A percentile compares a stretch with the other conserved stretches of the same genome.
Conservation (phyloP, 371 early-diverging fungal genomes). For the Mucor mucedo region DNA sequence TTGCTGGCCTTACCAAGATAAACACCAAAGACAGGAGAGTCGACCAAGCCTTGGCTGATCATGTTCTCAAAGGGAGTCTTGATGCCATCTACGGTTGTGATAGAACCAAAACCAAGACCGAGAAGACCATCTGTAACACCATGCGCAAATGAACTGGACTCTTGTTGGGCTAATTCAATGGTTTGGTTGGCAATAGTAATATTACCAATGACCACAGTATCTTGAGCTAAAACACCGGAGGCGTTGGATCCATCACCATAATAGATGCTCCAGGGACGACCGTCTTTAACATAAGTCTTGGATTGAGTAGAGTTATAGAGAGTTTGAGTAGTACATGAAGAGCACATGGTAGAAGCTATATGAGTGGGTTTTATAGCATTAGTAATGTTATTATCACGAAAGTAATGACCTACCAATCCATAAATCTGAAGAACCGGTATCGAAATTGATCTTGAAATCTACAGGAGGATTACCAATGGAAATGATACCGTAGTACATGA, state of each 20-base stretch:
- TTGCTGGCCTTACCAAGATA: conserved; percentile 35
- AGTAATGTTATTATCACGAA: not conserved
- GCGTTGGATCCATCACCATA: conserved; percentile 56
- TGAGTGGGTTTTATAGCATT: too few relatives aligned
- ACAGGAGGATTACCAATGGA: conserved; percentile 72
- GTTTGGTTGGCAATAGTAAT: conserved; percentile 29
- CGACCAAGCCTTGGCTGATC: conserved; percentile 45
- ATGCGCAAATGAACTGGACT: conserved; percentile 12
- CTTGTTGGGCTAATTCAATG: conserved; percentile 30
- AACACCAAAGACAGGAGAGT: conserved; percentile 41
- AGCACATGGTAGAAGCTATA: conserved; percentile 37
- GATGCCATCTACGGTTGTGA: conserved; percentile 38
- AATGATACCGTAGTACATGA: conserved; percentile 61
- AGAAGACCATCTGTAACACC: conserved; percentile 32
- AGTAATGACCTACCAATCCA: conserved; percentile 52
- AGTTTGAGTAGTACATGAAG: conserved; percentile 37
- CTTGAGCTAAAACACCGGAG: conserved; percentile 31
- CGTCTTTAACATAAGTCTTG: conserved; percentile 46
- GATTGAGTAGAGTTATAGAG: conserved; percentile 47
- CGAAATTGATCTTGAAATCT: conserved; percentile 67
- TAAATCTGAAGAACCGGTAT: conserved; percentile 74
- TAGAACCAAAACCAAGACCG: conserved; percentile 52
- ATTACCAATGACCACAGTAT: conserved; percentile 33
- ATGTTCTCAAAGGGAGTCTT: conserved; percentile 47
- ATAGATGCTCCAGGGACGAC: conserved; percentile 47